Conservation (phyloP, 768 basidiomycete genomes). For the Lyophyllum semitale region DNA sequence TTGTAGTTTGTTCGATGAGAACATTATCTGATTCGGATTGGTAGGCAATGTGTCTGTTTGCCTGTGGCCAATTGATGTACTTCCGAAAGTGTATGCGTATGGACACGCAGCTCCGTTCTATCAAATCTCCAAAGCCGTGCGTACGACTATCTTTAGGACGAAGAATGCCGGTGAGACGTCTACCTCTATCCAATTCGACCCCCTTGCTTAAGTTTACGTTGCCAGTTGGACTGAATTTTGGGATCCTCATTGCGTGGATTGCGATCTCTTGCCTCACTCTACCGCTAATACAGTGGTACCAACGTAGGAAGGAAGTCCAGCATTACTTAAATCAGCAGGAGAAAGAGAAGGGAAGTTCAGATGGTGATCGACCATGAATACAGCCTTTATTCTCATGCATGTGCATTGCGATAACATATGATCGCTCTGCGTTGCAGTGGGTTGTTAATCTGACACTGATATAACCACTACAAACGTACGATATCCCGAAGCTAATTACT, state of each 20-base stretch:
- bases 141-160: constrained; percentile 54
- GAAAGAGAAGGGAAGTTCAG: not conserved
- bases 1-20: not conserved
- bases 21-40: not conserved
- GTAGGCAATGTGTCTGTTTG: constrained; percentile 52
- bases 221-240: constrained; percentile 55
- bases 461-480: too few species aligned
- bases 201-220: not conserved
- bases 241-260: constrained; percentile 51
- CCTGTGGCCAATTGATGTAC: constrained; percentile 46
- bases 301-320: constrained; percentile 12
- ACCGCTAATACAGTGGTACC: constrained; percentile 44
- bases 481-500: too few species aligned
- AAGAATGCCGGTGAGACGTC: constrained; percentile 46
- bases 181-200: not conserved
- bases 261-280: constrained; percentile 50
- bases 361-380: not conserved
- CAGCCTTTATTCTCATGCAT: too few species aligned
- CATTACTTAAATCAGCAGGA: constrained; percentile 8
- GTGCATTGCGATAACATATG: too few species aligned
- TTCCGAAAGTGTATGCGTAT: constrained; percentile 51
- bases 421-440: too few species aligned
- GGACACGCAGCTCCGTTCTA: constrained; percentile 64
- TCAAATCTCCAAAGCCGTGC: constrained; percentile 55
- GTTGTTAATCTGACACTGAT: too few species aligned